Evolutionary conservation across 2,329 filamentous ascomycete genomes (phyloP), one percentile per base, ranked within the genome.

Genomic region (Cadophora luteo-olivacea): DNA sequence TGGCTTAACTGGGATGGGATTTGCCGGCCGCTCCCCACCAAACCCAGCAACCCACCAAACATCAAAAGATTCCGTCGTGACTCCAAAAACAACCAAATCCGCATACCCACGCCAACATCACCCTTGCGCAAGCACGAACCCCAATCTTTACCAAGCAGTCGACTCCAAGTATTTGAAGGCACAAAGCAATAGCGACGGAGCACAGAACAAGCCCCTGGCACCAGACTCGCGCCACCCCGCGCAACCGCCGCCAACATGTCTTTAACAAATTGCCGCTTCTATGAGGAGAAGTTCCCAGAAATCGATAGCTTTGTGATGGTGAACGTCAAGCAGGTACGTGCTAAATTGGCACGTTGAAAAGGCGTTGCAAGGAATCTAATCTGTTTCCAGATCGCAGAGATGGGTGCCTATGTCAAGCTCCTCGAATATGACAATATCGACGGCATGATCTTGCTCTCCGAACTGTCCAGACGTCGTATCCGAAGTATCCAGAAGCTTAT

Each of bases 251-350:
- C 67, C 67, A 87, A 92, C 78, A 97, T 97, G 92, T 97, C 94
- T 84, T 89, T 97, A 85, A 96, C 92, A 81, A 97, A 97, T 85
- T 97, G 92, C 83, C 93, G 94, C 78, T 97, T 97, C 84, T 97
- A 97, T 82, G 94, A 97, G 87, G 93, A 97, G 85, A 97, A 97
- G 84, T 97, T 92, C 79, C 94, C 94, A 69, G 96, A 98, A 87
- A 95, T 99, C 81, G 96, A 99, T 84, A 97, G 93, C 87, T 98
- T 97, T 84, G 97, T 99, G 80, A 99, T 99, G 96, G 96, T 99
- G 81, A 99, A 98, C 83, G 96, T 98, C 78, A 97, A 97, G 89
- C 94, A 97, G 90, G 92, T 94, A 80, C 72, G 86, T 78, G 22
- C 24, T 25, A 16, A 22, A 48, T 7, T 52, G 29, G 25, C 32